Base-by-base conservation (phyloP, 352 stramenopile genomes). In the Globisporangium solare region DNA sequence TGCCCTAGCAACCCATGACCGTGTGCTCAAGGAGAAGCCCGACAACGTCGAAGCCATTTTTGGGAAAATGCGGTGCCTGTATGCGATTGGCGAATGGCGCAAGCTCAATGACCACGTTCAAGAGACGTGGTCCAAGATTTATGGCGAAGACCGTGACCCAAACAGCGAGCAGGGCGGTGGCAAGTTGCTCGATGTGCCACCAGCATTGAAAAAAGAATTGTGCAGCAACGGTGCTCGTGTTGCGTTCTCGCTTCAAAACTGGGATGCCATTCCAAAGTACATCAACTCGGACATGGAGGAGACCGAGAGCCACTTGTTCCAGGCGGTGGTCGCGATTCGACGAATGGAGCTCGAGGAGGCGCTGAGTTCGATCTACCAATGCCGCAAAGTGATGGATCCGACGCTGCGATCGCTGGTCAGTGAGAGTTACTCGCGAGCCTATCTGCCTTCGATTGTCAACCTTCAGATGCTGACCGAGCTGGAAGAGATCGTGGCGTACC, bases 41-140 rank as follows among this genome's bases (percentile, higher is more conserved):
- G 78, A 86, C 53, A 94, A 99, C 66, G 88, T 98, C n/a, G 90
- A 98, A 67, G 86, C 95, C 15, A 96, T 99, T 51, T 88, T 99
- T 40, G 97, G 98, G 42, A 99, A 97, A 61, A 98, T 99, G 88
- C 89, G 97, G 21, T 99, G 98, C 70, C 75, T 99, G n/a, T 97
- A 98, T 71, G 96, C 97, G 4, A 88, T 98, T 46, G 97, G 97
- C 11, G 91, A 99, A 58, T 99, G 97, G 96, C 73, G 89, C n/a
- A 87, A 94, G 55, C 82, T 99, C 13, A 89, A 99, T 18, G 85
- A 97, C 47, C 83, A 99, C 64, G 94, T 97, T 1, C 57, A 89
- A 24, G 74, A 90, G 24, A 92, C 82, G 15, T 94, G 85, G 85
- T 67, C 79, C 10, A 92, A 94, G 69, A 91, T 94, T 56, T 92